phyloP scores from a whole-genome alignment of 1,284 basidiomycete genomes.

The Phellopilus nigrolimitatus region DNA sequence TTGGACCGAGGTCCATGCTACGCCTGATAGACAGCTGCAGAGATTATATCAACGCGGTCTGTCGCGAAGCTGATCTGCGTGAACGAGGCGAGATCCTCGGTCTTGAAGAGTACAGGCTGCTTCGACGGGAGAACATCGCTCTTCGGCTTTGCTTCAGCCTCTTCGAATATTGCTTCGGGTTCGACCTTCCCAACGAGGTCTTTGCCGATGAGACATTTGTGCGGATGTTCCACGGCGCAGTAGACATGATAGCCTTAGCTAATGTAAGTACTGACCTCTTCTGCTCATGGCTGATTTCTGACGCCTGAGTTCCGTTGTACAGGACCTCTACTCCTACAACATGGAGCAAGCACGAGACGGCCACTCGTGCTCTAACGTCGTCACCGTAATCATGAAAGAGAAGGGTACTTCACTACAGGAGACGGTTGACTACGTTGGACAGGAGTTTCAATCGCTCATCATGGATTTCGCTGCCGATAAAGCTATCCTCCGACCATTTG shows the following conservation, averaged over 20 bases:
- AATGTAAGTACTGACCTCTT: constrained; percentile 43
- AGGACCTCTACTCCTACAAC: constrained; percentile 72
- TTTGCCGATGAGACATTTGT: constrained; percentile 51
- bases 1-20: constrained; percentile 17
- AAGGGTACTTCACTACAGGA: constrained; percentile 47
- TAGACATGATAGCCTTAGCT: constrained; percentile 65
- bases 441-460: constrained; percentile 47
- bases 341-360: constrained; percentile 64
- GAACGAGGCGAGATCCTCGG: constrained; percentile 50
- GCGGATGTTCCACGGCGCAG: constrained; percentile 52
- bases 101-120: constrained; percentile 44
- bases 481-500: constrained; percentile 39
- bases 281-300: neutral
- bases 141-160: constrained; percentile 60
- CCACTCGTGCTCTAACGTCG: constrained; percentile 53
- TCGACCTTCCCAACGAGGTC: constrained; percentile 58
- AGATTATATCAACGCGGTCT: constrained; percentile 53
- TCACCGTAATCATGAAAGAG: constrained; percentile 62
- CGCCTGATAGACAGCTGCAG: constrained; percentile 52
- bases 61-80: constrained; percentile 54
- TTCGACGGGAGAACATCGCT: constrained; percentile 64
- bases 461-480: constrained; percentile 44
- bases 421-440: constrained; percentile 54
- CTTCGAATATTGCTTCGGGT: constrained; percentile 53
- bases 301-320: neutral